phyloP scores from a whole-genome alignment of 2,329 filamentous ascomycete genomes.

The Tympanopsis confertula region DNA sequence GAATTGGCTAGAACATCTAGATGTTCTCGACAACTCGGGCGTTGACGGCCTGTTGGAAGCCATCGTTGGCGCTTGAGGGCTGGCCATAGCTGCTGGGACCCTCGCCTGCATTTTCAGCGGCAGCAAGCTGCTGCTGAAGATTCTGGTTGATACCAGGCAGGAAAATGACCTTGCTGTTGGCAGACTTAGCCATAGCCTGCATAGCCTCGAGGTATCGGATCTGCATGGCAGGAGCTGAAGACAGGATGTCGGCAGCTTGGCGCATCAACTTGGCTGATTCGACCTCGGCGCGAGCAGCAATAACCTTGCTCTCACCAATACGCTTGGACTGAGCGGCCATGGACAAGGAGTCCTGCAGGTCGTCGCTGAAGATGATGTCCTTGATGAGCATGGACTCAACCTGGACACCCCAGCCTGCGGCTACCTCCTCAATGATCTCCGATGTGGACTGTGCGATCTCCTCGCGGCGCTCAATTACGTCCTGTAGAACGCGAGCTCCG shows the following conservation, averaged over 20 bases:
- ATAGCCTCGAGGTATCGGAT: slow-evolving; percentile 96
- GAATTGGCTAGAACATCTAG: too few species aligned
- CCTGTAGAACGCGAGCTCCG: slow-evolving; percentile 86
- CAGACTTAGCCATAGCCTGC: slow-evolving; percentile 94
- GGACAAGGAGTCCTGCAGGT: slow-evolving; percentile 87
- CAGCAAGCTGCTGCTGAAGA: slow-evolving; percentile 37
- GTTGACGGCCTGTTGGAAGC: slow-evolving; percentile 73
- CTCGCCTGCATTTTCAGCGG: slow-evolving; percentile 38
- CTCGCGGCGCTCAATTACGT: slow-evolving; percentile 95
- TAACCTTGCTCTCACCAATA: slow-evolving; percentile 96
- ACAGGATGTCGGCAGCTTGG: slow-evolving; percentile 81
- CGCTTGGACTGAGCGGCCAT: slow-evolving; percentile 99
- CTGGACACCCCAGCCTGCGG: slow-evolving; percentile 83
- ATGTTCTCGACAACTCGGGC: slow-evolving; percentile 77
- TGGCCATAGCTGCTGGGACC: slow-evolving; percentile 37
- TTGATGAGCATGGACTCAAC: slow-evolving; percentile 99
- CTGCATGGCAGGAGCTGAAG: slow-evolving; percentile 90
- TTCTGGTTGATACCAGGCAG: slow-evolving; percentile 56
- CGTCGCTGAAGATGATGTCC: slow-evolving; percentile 93
- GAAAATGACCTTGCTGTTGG: slow-evolving; percentile 82
- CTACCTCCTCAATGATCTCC: slow-evolving; percentile 95
- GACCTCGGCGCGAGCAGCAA: slow-evolving; percentile 91
- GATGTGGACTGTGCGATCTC: slow-evolving; percentile 91
- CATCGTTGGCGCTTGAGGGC: slow-evolving; percentile 42
- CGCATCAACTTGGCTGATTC: slow-evolving; percentile 90